A percentile compares a stretch with the other conserved stretches of the same genome.
These are phyloP conservation scores for Volvox reticuliferus DNA, from an alignment of 139 green algal species.

Conservation along the genomic window DNA sequence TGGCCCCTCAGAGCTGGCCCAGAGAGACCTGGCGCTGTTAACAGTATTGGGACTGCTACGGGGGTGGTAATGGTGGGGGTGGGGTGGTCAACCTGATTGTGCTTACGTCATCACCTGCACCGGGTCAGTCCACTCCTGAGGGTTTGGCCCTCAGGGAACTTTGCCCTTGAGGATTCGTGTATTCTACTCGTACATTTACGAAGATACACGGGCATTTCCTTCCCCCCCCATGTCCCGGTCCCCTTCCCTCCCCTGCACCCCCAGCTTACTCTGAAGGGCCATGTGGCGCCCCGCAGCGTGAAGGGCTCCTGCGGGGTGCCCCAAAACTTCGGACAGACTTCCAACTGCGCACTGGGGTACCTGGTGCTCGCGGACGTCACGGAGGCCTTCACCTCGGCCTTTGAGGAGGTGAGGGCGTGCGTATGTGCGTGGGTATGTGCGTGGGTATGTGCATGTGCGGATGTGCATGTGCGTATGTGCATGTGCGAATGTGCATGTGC, in stretches of 20 bases:
- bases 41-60: too few relatives aligned
- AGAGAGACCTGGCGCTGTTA: too few relatives aligned
- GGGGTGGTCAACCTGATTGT: too few relatives aligned
- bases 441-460: neutral
- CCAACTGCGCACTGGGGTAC: constrained; percentile 46
- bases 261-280: constrained; percentile 1
- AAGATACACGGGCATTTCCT: too few relatives aligned
- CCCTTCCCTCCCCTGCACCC: neutral
- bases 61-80: too few relatives aligned
- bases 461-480: neutral
- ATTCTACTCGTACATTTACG: too few relatives aligned
- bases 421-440: neutral
- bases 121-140: too few relatives aligned
- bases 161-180: too few relatives aligned
- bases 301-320: constrained; percentile 35
- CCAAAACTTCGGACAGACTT: constrained; percentile 8
- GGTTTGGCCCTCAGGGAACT: too few relatives aligned
- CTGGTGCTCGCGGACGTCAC: constrained; percentile 26
- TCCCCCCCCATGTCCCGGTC: neutral
- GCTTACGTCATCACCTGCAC: too few relatives aligned
- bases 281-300: neutral
- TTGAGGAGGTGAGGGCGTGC: neutral
- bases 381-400: neutral
- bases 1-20: too few relatives aligned
- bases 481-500: neutral